A percentile compares a stretch with the other conserved stretches of the same genome.
These are phyloP conservation scores for Oidiodendron maius DNA, from an alignment of 495 filamentous ascomycete genomes.

Conservation along the genomic window DNA sequence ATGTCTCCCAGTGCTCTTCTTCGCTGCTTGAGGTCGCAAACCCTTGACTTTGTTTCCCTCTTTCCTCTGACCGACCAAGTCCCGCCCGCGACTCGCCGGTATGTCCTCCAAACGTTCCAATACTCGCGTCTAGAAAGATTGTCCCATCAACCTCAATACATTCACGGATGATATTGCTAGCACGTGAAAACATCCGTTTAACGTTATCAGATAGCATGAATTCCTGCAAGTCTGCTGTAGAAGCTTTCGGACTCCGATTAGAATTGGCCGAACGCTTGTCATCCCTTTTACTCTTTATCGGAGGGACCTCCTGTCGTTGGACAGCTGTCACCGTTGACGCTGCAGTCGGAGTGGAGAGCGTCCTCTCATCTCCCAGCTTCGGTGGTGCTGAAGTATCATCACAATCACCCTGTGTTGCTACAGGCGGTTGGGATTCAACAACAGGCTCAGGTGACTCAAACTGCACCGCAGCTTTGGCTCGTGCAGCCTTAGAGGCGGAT, in stretches of 20 bases:
- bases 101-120: not conserved
- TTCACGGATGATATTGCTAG: constrained; percentile 40
- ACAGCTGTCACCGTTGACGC: not conserved
- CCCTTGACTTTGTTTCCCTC: constrained; percentile 12
- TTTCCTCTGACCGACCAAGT: not conserved
- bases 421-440: not conserved
- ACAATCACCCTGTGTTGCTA: not conserved
- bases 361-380: not conserved
- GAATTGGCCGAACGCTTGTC: not conserved
- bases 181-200: constrained; percentile 31
- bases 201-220: not conserved
- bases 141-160: constrained; percentile 44
- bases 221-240: not conserved
- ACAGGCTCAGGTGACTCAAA: not conserved
- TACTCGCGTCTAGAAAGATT: constrained; percentile 41
- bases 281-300: not conserved
- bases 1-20: not conserved
- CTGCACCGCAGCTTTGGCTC: not conserved
- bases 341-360: not conserved
- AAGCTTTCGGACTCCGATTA: not conserved
- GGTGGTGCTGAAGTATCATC: not conserved
- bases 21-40: constrained; percentile 2
- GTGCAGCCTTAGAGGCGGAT: not conserved
- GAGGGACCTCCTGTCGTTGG: not conserved
- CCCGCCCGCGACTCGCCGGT: constrained; percentile 13